Percentiles rank a stretch among this genome's conserved stretches.
Conservation (phyloP, 2,329 filamentous ascomycete genomes). For the Xylaria arbuscula region DNA sequence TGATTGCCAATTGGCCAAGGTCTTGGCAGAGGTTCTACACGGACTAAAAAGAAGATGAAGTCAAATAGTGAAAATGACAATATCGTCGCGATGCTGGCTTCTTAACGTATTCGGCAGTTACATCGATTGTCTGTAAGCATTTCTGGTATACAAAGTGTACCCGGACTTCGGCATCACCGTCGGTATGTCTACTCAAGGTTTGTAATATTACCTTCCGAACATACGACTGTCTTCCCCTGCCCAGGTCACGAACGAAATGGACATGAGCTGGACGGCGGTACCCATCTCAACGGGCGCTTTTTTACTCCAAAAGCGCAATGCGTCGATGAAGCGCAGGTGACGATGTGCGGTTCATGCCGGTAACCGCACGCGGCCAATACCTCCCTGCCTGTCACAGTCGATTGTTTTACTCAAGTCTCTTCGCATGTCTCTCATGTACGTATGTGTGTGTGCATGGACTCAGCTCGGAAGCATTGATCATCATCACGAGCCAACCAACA, state of each 20-base stretch:
- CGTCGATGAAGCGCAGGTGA: conserved; percentile 12
- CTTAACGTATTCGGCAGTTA: not conserved
- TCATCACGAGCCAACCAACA: conserved; percentile 26
- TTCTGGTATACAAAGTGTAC: not conserved
- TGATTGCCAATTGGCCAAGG: conserved; percentile 27
- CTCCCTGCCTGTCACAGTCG: not conserved
- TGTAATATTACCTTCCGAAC: not conserved
- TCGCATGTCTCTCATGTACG: not conserved
- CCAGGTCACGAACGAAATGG: conserved; percentile 1
- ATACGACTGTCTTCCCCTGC: not conserved
- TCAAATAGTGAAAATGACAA: not conserved
- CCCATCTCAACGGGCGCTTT: conserved; percentile 24
- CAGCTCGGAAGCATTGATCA: not conserved
- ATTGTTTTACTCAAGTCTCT: conserved; percentile 3
- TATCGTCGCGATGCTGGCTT: not conserved
- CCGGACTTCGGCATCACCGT: not conserved
- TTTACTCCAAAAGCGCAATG: conserved; percentile 28
- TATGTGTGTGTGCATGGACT: not conserved
- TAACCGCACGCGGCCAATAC: conserved; percentile 10
- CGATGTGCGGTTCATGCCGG: conserved; percentile 20
- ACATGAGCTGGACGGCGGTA: conserved; percentile 4
- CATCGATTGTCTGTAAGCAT: conserved; percentile 18
- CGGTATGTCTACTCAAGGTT: not conserved
- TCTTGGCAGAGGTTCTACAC: conserved; percentile 16
- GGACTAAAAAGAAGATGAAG: not conserved